These are phyloP conservation scores for Pleurotus ostreatus DNA, from an alignment of 768 basidiomycete species.

Conservation along the genomic window DNA sequence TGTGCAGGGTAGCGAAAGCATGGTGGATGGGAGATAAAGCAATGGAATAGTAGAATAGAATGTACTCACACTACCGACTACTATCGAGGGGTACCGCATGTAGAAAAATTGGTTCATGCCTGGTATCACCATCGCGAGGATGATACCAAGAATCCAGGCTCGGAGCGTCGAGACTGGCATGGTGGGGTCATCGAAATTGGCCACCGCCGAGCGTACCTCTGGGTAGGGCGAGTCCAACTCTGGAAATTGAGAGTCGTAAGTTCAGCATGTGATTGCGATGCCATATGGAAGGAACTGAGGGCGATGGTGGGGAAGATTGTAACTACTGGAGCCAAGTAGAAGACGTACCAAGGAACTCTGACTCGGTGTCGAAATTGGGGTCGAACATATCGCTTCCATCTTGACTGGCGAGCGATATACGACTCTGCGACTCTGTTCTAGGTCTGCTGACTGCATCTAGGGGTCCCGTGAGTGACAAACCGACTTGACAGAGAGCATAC, in stretches of 20 bases:
- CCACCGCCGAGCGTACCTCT: constrained; percentile 68
- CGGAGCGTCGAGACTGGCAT: constrained; percentile 40
- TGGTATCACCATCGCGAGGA: constrained; percentile 57
- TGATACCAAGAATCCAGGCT: constrained; percentile 54
- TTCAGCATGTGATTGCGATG: constrained; percentile 2
- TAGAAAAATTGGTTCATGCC: constrained; percentile 80
- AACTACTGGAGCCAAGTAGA: background rate
- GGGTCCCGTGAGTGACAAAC: background rate
- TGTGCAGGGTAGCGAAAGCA: background rate
- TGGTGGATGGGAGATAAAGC: background rate
- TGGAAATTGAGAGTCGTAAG: background rate
- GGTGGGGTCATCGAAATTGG: constrained; percentile 58
- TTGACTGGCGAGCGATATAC: constrained; percentile 5
- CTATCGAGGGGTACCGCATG: constrained; percentile 65
- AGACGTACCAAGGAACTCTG: constrained; percentile 1
- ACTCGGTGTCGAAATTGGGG: constrained; percentile 3
- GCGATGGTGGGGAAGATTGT: background rate
- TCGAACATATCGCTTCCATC: constrained; percentile 4
- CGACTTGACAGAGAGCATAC: background rate
- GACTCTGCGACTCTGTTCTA: constrained; percentile 1
- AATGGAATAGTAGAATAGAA: constrained; percentile 11
- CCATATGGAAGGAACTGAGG: background rate
- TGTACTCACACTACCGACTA: constrained; percentile 42
- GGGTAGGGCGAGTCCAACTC: constrained; percentile 77
- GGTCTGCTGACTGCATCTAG: constrained; percentile 3